These are phyloP conservation scores for Lactarius sp. DNA, from an alignment of 768 basidiomycete genomes.

Conservation along the genomic window DNA sequence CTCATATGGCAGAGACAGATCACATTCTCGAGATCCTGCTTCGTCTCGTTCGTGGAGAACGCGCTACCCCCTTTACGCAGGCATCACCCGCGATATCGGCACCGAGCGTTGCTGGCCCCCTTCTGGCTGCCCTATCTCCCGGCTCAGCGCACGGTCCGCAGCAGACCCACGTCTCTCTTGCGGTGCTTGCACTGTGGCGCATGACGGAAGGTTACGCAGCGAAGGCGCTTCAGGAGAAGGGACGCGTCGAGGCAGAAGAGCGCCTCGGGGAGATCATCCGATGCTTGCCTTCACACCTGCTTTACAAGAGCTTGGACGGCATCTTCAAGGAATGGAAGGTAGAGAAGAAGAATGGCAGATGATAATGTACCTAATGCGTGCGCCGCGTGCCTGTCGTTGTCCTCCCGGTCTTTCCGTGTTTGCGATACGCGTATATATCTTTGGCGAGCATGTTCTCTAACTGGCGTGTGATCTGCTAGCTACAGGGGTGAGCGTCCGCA, in stretches of 20 bases:
- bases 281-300: slow-evolving; percentile 78
- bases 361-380: slow-evolving; percentile 16
- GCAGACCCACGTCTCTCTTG: slow-evolving; percentile 92
- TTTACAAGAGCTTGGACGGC: slow-evolving; percentile 89
- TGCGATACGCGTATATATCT: slow-evolving; percentile 13
- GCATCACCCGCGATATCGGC: slow-evolving; percentile 56
- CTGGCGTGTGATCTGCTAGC: background rate
- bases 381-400: slow-evolving; percentile 11
- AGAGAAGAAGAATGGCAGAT: slow-evolving; percentile 68
- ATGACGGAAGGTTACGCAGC: slow-evolving; percentile 79
- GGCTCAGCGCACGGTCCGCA: slow-evolving; percentile 78
- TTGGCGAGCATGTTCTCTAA: slow-evolving; percentile 3
- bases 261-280: slow-evolving; percentile 86
- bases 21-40: slow-evolving; percentile 92
- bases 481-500: background rate
- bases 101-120: slow-evolving; percentile 61
- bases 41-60: slow-evolving; percentile 86
- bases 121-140: slow-evolving; percentile 63
- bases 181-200: slow-evolving; percentile 86
- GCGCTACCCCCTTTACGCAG: slow-evolving; percentile 66
- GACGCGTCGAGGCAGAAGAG: slow-evolving; percentile 67
- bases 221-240: slow-evolving; percentile 55
- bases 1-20: slow-evolving; percentile 79
- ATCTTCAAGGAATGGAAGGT: slow-evolving; percentile 92
- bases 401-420: background rate